Conservation (phyloP, 305 asterid species). For the Fraxinus xanthoxyloides region DNA sequence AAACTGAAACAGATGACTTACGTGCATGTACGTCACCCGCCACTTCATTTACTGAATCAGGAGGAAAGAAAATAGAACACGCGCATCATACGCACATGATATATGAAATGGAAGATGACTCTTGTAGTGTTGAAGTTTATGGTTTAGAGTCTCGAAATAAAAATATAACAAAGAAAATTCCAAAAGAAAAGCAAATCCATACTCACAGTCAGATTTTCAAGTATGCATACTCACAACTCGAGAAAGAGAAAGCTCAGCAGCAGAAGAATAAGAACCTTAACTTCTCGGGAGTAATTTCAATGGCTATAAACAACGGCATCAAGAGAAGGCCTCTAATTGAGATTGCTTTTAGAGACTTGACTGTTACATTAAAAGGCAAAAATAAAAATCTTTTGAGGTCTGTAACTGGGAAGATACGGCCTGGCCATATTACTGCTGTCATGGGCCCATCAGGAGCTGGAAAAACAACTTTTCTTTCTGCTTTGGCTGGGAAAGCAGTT, state of each 20-base stretch:
- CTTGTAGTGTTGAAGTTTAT: conserved; percentile 38
- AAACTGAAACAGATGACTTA: conserved; percentile 34
- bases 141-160: conserved; percentile 36
- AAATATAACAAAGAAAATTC: conserved; percentile 35
- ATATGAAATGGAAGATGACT: conserved; percentile 34
- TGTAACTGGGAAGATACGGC: conserved; percentile 76
- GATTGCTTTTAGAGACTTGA: conserved; percentile 66
- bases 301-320: conserved; percentile 59
- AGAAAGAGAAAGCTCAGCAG: conserved; percentile 85
- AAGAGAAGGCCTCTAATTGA: conserved; percentile 74
- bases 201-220: conserved; percentile 90
- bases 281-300: conserved; percentile 83
- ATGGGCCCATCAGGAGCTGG: conserved; percentile 99
- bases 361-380: conserved; percentile 80
- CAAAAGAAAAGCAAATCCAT: conserved; percentile 59
- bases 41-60: conserved; percentile 31
- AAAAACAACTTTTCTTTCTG: conserved; percentile 93
- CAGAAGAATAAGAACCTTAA: conserved; percentile 67
- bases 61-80: conserved; percentile 32
- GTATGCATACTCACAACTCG: conserved; percentile 88
- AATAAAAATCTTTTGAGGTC: conserved; percentile 69
- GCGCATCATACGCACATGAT: conserved; percentile 36
- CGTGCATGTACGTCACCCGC: conserved; percentile 24
- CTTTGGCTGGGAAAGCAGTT: conserved; percentile 86
- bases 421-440: conserved; percentile 81